Conservation (phyloP, 1,284 basidiomycete genomes). For the Leccinum fallax region DNA sequence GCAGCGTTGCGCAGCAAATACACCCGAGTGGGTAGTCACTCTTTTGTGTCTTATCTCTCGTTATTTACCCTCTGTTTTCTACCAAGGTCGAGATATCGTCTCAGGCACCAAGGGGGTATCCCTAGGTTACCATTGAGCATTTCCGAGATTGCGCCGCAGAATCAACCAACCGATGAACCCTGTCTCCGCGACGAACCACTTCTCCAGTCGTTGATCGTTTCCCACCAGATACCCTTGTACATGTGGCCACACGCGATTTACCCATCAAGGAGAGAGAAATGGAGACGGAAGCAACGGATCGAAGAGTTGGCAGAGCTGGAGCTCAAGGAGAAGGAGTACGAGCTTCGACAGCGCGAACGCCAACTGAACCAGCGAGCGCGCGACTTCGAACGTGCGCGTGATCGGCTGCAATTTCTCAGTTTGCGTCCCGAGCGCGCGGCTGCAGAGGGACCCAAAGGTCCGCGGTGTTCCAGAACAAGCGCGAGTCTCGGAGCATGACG, state of each 20-base stretch:
- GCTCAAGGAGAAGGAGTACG: constrained; percentile 54
- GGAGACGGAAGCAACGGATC: not conserved
- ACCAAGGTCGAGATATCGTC: no score
- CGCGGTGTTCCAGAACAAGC: constrained; percentile 31
- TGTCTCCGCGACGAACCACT: no score
- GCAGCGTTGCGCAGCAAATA: no score
- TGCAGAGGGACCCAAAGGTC: constrained; percentile 32
- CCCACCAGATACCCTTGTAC: constrained; percentile 18
- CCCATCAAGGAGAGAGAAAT: constrained; percentile 36
- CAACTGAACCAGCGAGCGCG: constrained; percentile 54
- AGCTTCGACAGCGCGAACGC: constrained; percentile 57
- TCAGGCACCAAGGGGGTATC: constrained; percentile 36
- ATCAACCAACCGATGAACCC: no score
- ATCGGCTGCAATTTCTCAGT: constrained; percentile 45
- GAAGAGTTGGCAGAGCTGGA: constrained; percentile 52
- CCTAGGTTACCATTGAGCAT: no score
- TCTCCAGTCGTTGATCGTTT: constrained; percentile 33
- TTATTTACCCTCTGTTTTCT: no score
- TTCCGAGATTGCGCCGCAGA: no score
- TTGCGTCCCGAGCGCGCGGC: constrained; percentile 29
- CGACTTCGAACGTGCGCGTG: constrained; percentile 21
- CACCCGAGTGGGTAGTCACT: no score
- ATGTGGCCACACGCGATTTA: constrained; percentile 14
- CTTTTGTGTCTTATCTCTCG: no score
- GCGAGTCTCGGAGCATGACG: constrained; percentile 47